phyloP scores from a whole-genome alignment of 257 asterid species.

The Datura wrightii region DNA sequence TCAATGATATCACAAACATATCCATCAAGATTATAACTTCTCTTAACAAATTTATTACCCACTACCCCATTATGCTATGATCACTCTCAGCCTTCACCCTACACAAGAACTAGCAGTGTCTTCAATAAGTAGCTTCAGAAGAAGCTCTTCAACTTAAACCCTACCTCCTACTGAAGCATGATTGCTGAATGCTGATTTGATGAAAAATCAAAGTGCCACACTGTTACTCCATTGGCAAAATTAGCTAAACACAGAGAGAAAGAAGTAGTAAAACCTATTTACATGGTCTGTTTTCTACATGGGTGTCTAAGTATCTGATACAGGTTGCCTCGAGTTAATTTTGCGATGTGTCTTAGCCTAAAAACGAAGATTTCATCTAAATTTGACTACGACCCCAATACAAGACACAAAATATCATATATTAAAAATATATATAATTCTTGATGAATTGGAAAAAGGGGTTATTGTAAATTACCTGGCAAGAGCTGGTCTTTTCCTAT shows the following conservation, averaged over 20 bases:
- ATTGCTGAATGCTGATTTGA: background rate
- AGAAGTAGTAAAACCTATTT: background rate
- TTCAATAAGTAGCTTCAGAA: background rate
- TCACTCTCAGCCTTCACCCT: constrained; percentile 7
- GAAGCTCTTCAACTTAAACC: background rate
- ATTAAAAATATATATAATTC: background rate
- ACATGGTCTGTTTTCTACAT: background rate
- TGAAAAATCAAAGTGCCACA: background rate
- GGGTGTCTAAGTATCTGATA: too few species aligned
- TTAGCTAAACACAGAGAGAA: background rate
- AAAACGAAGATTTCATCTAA: background rate
- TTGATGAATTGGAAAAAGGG: background rate
- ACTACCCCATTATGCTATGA: background rate
- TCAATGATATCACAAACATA: background rate
- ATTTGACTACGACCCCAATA: background rate
- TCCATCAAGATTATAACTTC: constrained; percentile 8
- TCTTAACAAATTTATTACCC: background rate
- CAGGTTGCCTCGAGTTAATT: too few species aligned
- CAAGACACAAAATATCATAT: background rate
- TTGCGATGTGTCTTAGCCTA: background rate
- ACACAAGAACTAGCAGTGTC: constrained; percentile 4
- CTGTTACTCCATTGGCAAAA: background rate
- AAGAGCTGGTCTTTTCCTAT: constrained; percentile 94
- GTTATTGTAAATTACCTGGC: constrained; percentile 59
- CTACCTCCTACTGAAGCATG: background rate